Evolutionary conservation across 352 stramenopile genomes (phyloP).

Genomic region (Pythium plurisporium): DNA sequence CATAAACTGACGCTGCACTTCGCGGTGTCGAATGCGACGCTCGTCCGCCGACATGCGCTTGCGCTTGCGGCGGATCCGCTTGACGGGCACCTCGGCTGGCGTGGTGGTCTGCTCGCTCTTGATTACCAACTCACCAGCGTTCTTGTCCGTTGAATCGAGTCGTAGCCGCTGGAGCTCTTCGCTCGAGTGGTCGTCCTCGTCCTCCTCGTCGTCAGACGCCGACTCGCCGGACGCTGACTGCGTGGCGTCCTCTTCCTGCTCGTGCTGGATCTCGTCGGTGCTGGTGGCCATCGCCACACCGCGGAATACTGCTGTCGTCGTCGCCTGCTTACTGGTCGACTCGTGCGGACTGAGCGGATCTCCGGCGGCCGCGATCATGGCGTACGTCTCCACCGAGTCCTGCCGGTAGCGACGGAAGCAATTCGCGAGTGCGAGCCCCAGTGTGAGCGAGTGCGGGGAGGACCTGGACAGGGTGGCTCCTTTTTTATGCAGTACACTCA

Average conservation of each 20-base stretch:
- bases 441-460: not conserved
- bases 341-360: constrained; percentile 3
- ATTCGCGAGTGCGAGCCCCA: not conserved
- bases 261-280: not conserved
- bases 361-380: constrained; percentile 2
- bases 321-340: not conserved
- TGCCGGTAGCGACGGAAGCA: not conserved
- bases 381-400: no score
- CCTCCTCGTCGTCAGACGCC: not conserved
- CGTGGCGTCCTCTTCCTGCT: not conserved
- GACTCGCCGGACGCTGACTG: not conserved
- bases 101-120: not conserved
- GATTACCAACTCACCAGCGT: not conserved
- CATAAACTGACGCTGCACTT: constrained; percentile 25
- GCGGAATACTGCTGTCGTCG: no score
- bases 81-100: not conserved
- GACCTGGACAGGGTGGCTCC: no score
- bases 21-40: constrained; percentile 12
- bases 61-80: constrained; percentile 13
- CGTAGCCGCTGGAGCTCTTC: constrained; percentile 8
- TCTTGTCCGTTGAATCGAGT: not conserved
- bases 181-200: not conserved
- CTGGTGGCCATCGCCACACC: not conserved
- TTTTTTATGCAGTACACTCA: no score
- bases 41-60: constrained; percentile 20